These are phyloP conservation scores for Salinomyces thailandicus DNA, from an alignment of 2,329 filamentous ascomycete genomes.

Conservation along the genomic window DNA sequence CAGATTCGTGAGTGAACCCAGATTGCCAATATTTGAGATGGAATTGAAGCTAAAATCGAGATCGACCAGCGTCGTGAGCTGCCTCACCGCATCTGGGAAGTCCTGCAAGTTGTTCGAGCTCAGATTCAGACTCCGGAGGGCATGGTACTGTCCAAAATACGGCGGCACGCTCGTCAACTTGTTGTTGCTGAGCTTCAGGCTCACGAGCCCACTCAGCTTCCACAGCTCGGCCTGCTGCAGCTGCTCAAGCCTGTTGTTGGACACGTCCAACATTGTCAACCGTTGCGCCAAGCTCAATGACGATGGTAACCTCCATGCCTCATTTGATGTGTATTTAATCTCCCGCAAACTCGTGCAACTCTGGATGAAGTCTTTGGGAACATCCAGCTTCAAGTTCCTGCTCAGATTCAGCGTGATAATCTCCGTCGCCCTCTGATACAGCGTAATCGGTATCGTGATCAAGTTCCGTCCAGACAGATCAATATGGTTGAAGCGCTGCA, in stretches of 20 bases:
- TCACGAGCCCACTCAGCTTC: conserved; percentile 64
- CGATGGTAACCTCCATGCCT: conserved; percentile 72
- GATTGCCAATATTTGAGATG: conserved; percentile 66
- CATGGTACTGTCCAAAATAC: conserved; percentile 72
- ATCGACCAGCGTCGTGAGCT: conserved; percentile 73
- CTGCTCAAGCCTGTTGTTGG: conserved; percentile 84
- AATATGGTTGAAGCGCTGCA: conserved; percentile 87
- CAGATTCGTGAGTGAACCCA: conserved; percentile 67
- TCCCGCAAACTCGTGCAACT: conserved; percentile 84
- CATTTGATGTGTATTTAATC: conserved; percentile 92
- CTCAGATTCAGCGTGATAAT: conserved; percentile 94
- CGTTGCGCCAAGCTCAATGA: conserved; percentile 72
- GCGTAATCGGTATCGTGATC: conserved; percentile 84
- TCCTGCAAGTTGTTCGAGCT: conserved; percentile 84
- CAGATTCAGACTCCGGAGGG: conserved; percentile 73
- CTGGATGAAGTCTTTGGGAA: conserved; percentile 93
- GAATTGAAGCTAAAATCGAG: conserved; percentile 95
- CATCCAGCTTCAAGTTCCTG: conserved; percentile 78
- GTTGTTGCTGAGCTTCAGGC: conserved; percentile 90
- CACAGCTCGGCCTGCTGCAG: conserved; percentile 76
- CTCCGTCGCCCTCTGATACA: conserved; percentile 83
- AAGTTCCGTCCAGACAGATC: conserved; percentile 84
- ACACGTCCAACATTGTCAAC: conserved; percentile 83
- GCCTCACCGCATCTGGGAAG: conserved; percentile 77
- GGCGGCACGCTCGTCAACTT: conserved; percentile 65